phyloP scores from a whole-genome alignment of 2,329 filamentous ascomycete genomes.

The Penicillium oxalicum region DNA sequence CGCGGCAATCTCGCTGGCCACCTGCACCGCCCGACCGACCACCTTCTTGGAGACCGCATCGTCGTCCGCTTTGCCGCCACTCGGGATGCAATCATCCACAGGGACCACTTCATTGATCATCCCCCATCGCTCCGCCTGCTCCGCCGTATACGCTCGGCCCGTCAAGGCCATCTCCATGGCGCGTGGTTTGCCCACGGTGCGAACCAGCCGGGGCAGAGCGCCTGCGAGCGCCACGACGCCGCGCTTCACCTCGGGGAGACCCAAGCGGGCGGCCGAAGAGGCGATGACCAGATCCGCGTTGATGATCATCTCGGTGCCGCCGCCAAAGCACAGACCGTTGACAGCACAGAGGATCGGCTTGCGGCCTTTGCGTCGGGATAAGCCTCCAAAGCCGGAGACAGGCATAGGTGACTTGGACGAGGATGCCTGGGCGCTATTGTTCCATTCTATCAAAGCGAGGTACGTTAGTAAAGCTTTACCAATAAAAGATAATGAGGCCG shows the following conservation, averaged over 20 bases:
- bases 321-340: constrained; percentile 68
- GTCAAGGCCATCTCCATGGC: constrained; percentile 68
- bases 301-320: constrained; percentile 69
- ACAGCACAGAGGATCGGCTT: constrained; percentile 73
- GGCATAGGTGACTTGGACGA: constrained; percentile 19
- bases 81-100: constrained; percentile 14
- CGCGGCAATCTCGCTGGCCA: constrained; percentile 56
- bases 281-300: constrained; percentile 68
- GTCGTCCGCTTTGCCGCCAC: constrained; percentile 6
- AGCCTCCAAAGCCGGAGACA: constrained; percentile 37
- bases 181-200: constrained; percentile 61
- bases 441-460: constrained; percentile 27
- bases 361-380: constrained; percentile 41
- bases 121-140: constrained; percentile 60
- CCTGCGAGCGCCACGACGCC: constrained; percentile 68
- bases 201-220: constrained; percentile 60
- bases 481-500: no score
- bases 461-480: background rate
- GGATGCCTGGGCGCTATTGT: constrained; percentile 18
- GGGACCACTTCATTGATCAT: constrained; percentile 52
- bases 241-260: constrained; percentile 64
- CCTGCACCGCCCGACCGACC: constrained; percentile 47
- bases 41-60: constrained; percentile 19
- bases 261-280: constrained; percentile 51
- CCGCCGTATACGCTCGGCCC: constrained; percentile 54